Conservation (phyloP, 2,329 filamentous ascomycete species). For the Trichoderma citrinoviride region DNA sequence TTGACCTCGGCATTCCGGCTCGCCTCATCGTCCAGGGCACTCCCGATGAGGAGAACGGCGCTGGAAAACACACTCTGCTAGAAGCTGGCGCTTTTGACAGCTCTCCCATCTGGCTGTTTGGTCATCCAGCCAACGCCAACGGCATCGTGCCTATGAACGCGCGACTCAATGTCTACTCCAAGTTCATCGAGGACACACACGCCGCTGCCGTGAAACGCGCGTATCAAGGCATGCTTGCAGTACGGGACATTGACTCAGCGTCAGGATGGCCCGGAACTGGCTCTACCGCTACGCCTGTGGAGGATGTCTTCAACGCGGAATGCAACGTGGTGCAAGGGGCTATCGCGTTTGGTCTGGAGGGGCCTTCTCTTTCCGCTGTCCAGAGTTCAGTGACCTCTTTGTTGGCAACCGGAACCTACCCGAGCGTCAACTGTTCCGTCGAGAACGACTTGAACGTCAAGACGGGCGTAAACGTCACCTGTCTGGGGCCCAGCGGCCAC, state of each 20-base stretch:
- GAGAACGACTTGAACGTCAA: neutral
- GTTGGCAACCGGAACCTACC: neutral
- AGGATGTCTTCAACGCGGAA: neutral
- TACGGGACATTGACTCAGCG: neutral
- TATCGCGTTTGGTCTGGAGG: neutral
- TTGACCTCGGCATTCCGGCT: constrained; percentile 25
- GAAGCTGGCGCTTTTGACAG: constrained; percentile 29
- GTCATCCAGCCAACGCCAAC: constrained; percentile 26
- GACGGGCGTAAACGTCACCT: neutral
- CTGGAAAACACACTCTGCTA: constrained; percentile 36
- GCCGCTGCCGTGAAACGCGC: neutral
- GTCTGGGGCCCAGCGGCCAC: neutral
- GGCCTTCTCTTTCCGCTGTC: neutral
- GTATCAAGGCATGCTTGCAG: neutral
- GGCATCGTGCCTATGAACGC: neutral
- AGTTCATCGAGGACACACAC: neutral
- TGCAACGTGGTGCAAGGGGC: neutral
- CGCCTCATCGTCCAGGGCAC: constrained; percentile 41
- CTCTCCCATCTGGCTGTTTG: constrained; percentile 32
- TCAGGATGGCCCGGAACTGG: neutral
- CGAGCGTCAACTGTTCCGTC: neutral
- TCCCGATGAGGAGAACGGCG: constrained; percentile 44
- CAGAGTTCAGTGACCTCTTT: neutral
- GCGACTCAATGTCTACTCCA: neutral
- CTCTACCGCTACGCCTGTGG: neutral